Conservation (phyloP, 2,329 filamentous ascomycete species). For the Cercospora sp. region DNA sequence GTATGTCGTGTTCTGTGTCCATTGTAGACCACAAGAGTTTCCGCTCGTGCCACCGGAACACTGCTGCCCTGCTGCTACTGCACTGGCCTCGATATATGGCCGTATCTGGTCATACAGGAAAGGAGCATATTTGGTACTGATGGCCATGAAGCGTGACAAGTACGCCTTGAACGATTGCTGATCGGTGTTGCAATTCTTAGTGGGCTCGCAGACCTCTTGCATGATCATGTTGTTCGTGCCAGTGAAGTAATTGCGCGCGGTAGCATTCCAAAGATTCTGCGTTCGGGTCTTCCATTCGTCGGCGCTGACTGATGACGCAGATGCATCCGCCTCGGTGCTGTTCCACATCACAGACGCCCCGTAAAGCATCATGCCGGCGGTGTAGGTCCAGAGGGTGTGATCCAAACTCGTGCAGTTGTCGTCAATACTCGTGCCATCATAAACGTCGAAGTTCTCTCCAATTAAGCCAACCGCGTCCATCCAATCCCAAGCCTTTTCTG, state of each 20-base stretch:
- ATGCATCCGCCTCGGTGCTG: constrained; percentile 18
- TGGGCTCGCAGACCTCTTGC: constrained; percentile 48
- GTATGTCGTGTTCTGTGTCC: constrained; percentile 42
- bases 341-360: constrained; percentile 47
- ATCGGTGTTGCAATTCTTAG: constrained; percentile 45
- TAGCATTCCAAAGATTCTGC: constrained; percentile 30
- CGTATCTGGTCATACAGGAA: constrained; percentile 54
- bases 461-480: constrained; percentile 56
- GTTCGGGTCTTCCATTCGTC: constrained; percentile 29
- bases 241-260: constrained; percentile 44
- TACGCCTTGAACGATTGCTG: constrained; percentile 43
- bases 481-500: constrained; percentile 44
- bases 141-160: constrained; percentile 50
- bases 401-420: constrained; percentile 50
- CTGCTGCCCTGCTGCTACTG: constrained; percentile 54
- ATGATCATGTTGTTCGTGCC: constrained; percentile 41
- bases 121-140: constrained; percentile 58
- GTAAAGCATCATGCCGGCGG: constrained; percentile 45
- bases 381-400: constrained; percentile 52
- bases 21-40: constrained; percentile 47
- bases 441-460: constrained; percentile 51
- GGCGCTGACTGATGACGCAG: constrained; percentile 8
- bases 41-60: constrained; percentile 53
- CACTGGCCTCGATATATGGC: constrained; percentile 55
- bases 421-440: constrained; percentile 48